Percentiles rank a stretch among this genome's conserved stretches.
Evolutionary conservation across 2,329 filamentous ascomycete genomes (phyloP).

Genomic region (Ambrosiella beaveri): DNA sequence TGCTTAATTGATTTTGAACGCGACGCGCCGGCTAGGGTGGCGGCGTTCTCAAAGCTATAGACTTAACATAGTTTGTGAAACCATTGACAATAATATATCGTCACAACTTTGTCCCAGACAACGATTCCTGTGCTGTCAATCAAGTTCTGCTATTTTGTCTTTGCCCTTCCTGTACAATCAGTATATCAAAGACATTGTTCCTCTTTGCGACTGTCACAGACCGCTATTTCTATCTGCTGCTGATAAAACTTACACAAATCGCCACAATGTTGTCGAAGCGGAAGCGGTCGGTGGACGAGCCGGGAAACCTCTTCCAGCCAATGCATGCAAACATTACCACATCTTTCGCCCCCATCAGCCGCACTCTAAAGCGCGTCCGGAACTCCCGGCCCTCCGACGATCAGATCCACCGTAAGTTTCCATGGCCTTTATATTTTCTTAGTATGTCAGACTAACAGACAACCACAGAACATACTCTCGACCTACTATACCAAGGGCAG

Average conservation of each 20-base stretch:
- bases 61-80: too few relatives aligned
- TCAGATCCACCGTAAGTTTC: constrained; percentile 35
- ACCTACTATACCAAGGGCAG: constrained; percentile 41
- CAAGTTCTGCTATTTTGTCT: too few relatives aligned
- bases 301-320: constrained; percentile 20
- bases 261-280: constrained; percentile 38
- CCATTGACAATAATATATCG: too few relatives aligned
- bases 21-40: neutral
- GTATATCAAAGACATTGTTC: too few relatives aligned
- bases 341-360: constrained; percentile 20
- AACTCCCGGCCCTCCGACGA: constrained; percentile 39
- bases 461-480: constrained; percentile 35
- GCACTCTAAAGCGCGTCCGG: constrained; percentile 44
- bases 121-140: too few relatives aligned
- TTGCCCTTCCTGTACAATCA: too few relatives aligned
- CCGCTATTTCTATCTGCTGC: neutral
- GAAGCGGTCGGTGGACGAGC: constrained; percentile 44
- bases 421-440: neutral
- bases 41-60: too few relatives aligned
- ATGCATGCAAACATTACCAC: neutral
- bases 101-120: too few relatives aligned
- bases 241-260: neutral
- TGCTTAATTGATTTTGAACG: constrained; percentile 7
- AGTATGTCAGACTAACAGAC: constrained; percentile 10
- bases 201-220: too few relatives aligned